These are phyloP conservation scores for Penicillium fuscoglaucum DNA, from an alignment of 2,329 filamentous ascomycete species.

Conservation along the genomic window DNA sequence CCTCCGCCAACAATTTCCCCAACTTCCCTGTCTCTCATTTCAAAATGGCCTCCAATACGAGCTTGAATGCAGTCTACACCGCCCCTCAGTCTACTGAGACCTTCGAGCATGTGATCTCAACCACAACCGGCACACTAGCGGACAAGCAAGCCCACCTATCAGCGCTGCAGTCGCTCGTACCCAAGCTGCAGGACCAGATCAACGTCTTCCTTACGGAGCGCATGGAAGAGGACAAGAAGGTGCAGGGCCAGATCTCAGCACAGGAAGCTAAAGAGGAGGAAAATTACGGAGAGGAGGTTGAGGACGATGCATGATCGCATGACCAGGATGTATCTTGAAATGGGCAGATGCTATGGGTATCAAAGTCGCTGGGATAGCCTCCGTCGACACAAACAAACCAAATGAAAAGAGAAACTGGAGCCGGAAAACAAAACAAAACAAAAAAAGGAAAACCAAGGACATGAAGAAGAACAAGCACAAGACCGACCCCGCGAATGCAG, in stretches of 20 bases:
- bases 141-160: slow-evolving; percentile 57
- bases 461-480: neutral
- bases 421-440: slow-evolving; percentile 5
- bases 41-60: slow-evolving; percentile 10
- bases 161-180: slow-evolving; percentile 51
- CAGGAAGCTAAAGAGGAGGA: slow-evolving; percentile 50
- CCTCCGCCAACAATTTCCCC: neutral
- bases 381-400: slow-evolving; percentile 17
- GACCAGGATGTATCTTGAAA: slow-evolving; percentile 29
- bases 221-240: slow-evolving; percentile 61
- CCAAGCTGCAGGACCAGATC: slow-evolving; percentile 56
- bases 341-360: slow-evolving; percentile 33
- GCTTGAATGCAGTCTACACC: slow-evolving; percentile 31
- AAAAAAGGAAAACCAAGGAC: slow-evolving; percentile 1
- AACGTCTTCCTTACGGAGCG: slow-evolving; percentile 61
- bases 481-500: slow-evolving; percentile 1
- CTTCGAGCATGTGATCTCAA: slow-evolving; percentile 35
- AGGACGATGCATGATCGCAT: slow-evolving; percentile 57
- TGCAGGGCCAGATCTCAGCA: slow-evolving; percentile 39
- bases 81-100: slow-evolving; percentile 32
- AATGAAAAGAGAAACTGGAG: neutral
- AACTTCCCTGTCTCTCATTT: neutral
- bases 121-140: slow-evolving; percentile 24
- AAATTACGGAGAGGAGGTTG: slow-evolving; percentile 81
- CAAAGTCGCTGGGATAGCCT: slow-evolving; percentile 32